These are phyloP conservation scores for Phytopythium aichiense DNA, from an alignment of 352 stramenopile species.

Conservation along the genomic window DNA sequence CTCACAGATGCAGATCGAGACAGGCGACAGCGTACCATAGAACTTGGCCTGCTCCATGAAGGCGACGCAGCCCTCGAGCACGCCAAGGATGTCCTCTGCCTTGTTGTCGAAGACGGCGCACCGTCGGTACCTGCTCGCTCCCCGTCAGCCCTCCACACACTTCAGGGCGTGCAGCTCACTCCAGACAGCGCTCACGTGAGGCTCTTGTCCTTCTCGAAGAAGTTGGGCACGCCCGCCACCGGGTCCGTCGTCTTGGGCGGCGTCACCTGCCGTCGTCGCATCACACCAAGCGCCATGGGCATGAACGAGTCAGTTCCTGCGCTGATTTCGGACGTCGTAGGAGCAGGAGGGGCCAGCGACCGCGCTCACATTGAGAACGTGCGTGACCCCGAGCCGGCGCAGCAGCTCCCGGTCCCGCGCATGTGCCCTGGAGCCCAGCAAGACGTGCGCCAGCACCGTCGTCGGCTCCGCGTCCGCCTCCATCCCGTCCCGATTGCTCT, in stretches of 20 bases:
- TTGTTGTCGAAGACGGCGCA: slow-evolving; percentile 90
- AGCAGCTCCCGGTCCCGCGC: slow-evolving; percentile 66
- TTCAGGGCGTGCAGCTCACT: neutral
- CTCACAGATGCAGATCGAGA: neutral
- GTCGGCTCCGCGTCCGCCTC: slow-evolving; percentile 36
- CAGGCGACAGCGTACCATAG: slow-evolving; percentile 56
- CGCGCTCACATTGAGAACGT: slow-evolving; percentile 71
- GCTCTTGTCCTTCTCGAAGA: slow-evolving; percentile 85
- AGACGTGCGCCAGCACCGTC: slow-evolving; percentile 65
- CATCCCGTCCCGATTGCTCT: neutral
- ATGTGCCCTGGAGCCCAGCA: slow-evolving; percentile 62
- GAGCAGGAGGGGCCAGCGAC: neutral
- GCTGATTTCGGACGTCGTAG: neutral
- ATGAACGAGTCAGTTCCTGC: neutral
- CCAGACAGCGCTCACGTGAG: slow-evolving; percentile 34
- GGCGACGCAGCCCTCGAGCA: slow-evolving; percentile 77
- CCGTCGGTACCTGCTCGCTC: slow-evolving; percentile 53
- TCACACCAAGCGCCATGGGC: neutral
- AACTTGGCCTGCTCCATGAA: slow-evolving; percentile 92
- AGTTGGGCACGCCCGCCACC: slow-evolving; percentile 85
- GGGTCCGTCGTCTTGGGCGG: slow-evolving; percentile 75
- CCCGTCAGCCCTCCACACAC: neutral
- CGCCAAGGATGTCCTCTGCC: slow-evolving; percentile 79
- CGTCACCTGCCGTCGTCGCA: slow-evolving; percentile 49
- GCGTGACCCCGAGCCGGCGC: slow-evolving; percentile 57